A percentile compares a stretch with the other conserved stretches of the same genome.
Conservation (phyloP, 192 early-diverging fungal genomes). For the Paraglomus brasilianum region DNA sequence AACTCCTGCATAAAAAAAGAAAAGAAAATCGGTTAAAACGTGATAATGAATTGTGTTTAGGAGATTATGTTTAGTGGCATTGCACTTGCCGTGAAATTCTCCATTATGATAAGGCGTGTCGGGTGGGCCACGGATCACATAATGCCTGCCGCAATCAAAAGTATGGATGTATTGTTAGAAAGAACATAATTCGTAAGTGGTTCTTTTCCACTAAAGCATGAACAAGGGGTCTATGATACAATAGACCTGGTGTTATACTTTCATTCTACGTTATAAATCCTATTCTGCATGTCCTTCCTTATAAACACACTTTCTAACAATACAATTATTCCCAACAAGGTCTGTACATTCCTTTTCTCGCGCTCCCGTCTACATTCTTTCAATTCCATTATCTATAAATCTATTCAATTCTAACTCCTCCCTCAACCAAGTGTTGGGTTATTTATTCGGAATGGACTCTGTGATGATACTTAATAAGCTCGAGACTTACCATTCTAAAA, state of each 20-base stretch:
- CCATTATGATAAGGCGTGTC: slow-evolving; percentile 91
- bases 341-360: background rate
- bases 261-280: background rate
- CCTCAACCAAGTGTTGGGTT: background rate
- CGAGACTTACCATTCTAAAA: slow-evolving; percentile 87
- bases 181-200: background rate
- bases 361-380: background rate
- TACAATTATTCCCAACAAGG: background rate
- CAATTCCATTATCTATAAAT: background rate
- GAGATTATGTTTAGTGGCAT: background rate
- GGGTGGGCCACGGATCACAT: slow-evolving; percentile 94
- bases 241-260: background rate
- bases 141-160: slow-evolving; percentile 68
- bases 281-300: background rate
- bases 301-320: too few relatives aligned
- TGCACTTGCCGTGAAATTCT: slow-evolving; percentile 84
- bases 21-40: background rate
- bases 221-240: background rate
- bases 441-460: background rate
- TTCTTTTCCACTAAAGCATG: background rate
- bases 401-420: too few relatives aligned
- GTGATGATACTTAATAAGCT: background rate
- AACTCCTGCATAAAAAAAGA: slow-evolving; percentile 43
- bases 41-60: background rate
- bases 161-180: background rate